phyloP scores from a whole-genome alignment of 345 rosid species.

The Moricandia moricandioides region DNA sequence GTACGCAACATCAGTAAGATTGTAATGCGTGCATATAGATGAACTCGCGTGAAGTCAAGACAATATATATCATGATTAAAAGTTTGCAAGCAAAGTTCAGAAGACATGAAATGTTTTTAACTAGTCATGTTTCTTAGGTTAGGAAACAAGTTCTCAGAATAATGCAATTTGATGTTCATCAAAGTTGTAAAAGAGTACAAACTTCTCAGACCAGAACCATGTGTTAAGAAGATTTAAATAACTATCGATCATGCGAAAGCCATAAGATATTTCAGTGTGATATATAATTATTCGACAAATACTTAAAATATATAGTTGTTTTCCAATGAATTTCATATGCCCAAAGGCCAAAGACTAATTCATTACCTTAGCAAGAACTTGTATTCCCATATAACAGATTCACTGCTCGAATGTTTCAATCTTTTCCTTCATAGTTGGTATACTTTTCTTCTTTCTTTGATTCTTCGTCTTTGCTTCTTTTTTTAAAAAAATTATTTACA shows the following conservation, averaged over 20 bases:
- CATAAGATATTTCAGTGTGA: background rate
- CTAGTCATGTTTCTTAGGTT: background rate
- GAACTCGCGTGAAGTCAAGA: background rate
- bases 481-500: too few species aligned
- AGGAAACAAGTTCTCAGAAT: background rate
- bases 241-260: background rate
- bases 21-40: background rate
- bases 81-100: background rate
- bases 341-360: background rate
- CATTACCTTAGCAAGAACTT: background rate
- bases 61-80: background rate
- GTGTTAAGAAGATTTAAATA: background rate
- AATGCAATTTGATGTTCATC: background rate
- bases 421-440: background rate
- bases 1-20: background rate
- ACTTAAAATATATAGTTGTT: background rate
- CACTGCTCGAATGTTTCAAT: background rate
- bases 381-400: background rate
- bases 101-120: background rate
- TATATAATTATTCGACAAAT: too few species aligned
- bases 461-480: background rate
- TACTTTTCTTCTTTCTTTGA: background rate
- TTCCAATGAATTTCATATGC: background rate
- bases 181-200: background rate
- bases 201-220: background rate